Evolutionary conservation across 2,329 filamentous ascomycete genomes (phyloP).

Genomic region (Sporothrix pallida): DNA sequence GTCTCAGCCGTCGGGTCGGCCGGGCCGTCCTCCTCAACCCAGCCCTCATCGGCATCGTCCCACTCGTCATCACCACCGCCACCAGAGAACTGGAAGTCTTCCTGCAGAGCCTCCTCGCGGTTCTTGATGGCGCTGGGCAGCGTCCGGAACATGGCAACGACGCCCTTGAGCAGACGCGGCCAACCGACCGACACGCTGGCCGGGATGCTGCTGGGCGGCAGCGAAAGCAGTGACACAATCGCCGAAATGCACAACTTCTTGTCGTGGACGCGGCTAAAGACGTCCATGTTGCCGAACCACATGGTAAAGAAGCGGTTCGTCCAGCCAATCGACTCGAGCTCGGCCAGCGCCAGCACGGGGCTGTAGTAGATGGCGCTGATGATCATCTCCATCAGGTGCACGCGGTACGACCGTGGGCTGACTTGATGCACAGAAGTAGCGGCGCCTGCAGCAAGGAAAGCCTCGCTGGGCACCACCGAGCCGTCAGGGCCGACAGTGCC

Average conservation of each 20-base stretch:
- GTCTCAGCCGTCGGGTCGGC: constrained; percentile 59
- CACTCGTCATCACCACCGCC: constrained; percentile 77
- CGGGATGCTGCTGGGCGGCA: constrained; percentile 82
- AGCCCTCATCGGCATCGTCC: constrained; percentile 80
- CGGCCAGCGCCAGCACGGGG: constrained; percentile 79
- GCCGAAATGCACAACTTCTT: constrained; percentile 98
- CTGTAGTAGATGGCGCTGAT: constrained; percentile 99
- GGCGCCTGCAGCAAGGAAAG: constrained; percentile 32
- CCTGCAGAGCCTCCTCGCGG: constrained; percentile 88
- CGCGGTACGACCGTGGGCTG: constrained; percentile 90
- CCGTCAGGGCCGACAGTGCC: constrained; percentile 61
- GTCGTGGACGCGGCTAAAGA: constrained; percentile 92
- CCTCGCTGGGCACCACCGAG: constrained; percentile 33
- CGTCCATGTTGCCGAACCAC: constrained; percentile 96
- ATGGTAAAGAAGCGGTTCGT: constrained; percentile 99
- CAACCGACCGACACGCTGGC: constrained; percentile 93
- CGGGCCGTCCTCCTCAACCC: constrained; percentile 72
- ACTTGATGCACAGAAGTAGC: constrained; percentile 47
- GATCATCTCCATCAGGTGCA: constrained; percentile 98
- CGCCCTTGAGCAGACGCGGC: constrained; percentile 86
- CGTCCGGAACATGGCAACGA: constrained; percentile 89
- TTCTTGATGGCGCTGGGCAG: constrained; percentile 87
- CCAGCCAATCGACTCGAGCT: constrained; percentile 90
- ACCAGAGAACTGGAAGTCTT: constrained; percentile 78
- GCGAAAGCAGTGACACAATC: constrained; percentile 81